Conservation (phyloP, 2,329 filamentous ascomycete species). For the Alternaria infectoria region DNA sequence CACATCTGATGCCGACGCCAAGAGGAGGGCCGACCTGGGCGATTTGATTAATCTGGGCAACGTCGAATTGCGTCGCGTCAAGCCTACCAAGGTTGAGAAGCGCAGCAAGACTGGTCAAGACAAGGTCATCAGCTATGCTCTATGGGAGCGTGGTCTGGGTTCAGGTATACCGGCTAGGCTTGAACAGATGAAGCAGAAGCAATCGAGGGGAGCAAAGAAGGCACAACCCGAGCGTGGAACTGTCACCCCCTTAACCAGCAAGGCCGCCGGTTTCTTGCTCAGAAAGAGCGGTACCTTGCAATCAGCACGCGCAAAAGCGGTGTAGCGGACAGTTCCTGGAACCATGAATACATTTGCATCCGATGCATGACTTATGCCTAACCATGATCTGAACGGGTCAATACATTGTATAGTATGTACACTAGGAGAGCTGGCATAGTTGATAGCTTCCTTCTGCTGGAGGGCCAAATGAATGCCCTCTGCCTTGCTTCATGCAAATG, state of each 20-base stretch:
- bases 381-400: not conserved
- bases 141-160: constrained; percentile 47
- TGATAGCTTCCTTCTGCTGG: not conserved
- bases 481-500: not conserved
- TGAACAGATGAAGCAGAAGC: not conserved
- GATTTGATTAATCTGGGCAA: constrained; percentile 58
- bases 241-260: constrained; percentile 15
- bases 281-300: constrained; percentile 6
- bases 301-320: not conserved
- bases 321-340: not conserved
- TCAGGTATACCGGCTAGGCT: not conserved
- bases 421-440: not conserved
- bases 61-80: constrained; percentile 69
- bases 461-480: not conserved
- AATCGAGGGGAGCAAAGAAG: constrained; percentile 1
- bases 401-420: constrained; percentile 9
- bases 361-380: not conserved
- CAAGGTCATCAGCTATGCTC: constrained; percentile 78
- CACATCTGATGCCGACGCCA: not conserved
- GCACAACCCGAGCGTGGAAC: constrained; percentile 7
- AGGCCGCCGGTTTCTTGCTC: constrained; percentile 10
- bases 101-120: constrained; percentile 75
- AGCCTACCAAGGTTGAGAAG: constrained; percentile 73
- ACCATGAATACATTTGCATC: not conserved
- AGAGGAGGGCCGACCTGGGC: constrained; percentile 25